A percentile compares a stretch with the other conserved stretches of the same genome.
These are phyloP conservation scores for Aspergillus fumigatus DNA, from an alignment of 2,329 filamentous ascomycete species.

Conservation along the genomic window DNA sequence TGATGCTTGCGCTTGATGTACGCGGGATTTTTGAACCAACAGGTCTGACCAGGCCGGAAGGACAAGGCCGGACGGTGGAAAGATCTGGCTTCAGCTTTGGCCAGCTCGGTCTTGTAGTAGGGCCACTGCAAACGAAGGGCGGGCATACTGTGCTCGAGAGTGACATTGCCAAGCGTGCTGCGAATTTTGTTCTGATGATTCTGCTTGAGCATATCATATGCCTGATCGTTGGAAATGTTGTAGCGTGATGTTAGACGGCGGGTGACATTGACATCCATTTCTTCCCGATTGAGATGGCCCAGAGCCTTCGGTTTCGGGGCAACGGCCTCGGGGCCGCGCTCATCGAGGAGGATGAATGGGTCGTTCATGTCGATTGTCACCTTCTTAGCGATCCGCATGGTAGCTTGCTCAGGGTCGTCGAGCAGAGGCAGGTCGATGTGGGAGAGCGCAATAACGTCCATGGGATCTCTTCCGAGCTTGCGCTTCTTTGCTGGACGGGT, in stretches of 20 bases:
- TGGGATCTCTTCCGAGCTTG: constrained; percentile 46
- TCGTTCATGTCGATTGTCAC: constrained; percentile 85
- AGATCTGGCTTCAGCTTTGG: constrained; percentile 66
- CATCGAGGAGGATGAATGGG: constrained; percentile 77
- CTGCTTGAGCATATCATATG: constrained; percentile 92
- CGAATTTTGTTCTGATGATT: constrained; percentile 96
- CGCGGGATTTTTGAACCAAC: constrained; percentile 68
- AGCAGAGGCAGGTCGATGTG: constrained; percentile 66
- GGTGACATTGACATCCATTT: constrained; percentile 65
- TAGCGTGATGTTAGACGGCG: constrained; percentile 76
- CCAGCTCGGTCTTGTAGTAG: constrained; percentile 86
- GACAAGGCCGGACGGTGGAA: constrained; percentile 79
- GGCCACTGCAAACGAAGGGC: constrained; percentile 89
- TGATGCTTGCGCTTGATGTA: constrained; percentile 75
- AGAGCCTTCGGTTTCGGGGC: constrained; percentile 48
- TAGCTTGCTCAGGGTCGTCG: constrained; percentile 73
- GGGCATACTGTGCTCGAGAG: constrained; percentile 91
- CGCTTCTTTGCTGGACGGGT: constrained; percentile 62
- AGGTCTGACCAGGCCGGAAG: constrained; percentile 64
- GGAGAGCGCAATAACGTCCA: constrained; percentile 48
- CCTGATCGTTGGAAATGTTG: constrained; percentile 94
- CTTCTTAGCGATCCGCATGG: constrained; percentile 68
- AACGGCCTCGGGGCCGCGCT: constrained; percentile 61
- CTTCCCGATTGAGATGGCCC: constrained; percentile 41
- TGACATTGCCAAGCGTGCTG: constrained; percentile 82